These are phyloP conservation scores for Quercus suber DNA, from an alignment of 306 rosid genomes.

Conservation along the genomic window DNA sequence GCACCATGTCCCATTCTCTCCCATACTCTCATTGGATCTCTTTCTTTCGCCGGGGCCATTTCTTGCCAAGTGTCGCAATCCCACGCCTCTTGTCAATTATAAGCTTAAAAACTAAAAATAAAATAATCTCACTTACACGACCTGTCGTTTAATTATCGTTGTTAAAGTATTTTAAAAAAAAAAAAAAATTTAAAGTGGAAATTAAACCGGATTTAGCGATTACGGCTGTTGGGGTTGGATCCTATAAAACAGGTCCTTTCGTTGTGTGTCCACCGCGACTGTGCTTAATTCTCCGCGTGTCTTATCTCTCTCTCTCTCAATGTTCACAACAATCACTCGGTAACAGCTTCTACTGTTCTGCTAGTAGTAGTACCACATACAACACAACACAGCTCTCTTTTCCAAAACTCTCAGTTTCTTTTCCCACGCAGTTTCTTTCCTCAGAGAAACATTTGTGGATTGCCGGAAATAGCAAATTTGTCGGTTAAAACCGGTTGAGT, in stretches of 20 bases:
- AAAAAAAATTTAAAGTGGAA: not conserved
- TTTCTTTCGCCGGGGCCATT: not conserved
- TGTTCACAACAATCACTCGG: not conserved
- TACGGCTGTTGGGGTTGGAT: slow-evolving; percentile 35
- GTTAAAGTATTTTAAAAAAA: not conserved
- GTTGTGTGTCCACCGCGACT: slow-evolving; percentile 11
- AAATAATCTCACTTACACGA: not conserved
- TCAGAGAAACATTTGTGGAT: not conserved
- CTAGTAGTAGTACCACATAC: too few species aligned
- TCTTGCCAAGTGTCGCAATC: slow-evolving; percentile 5
- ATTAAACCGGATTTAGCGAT: slow-evolving; percentile 31
- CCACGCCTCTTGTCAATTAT: slow-evolving; percentile 28
- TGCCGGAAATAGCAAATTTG: not conserved
- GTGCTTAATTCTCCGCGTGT: slow-evolving; percentile 13
- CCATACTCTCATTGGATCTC: slow-evolving; percentile 18
- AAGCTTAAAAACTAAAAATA: too few species aligned
- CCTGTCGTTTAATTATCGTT: not conserved
- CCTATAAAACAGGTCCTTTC: slow-evolving; percentile 57
- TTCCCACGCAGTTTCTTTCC: not conserved
- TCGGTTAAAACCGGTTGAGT: not conserved
- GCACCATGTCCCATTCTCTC: slow-evolving; percentile 15
- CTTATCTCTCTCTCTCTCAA: not conserved
- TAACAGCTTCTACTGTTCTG: too few species aligned
- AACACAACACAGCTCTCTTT: not conserved
- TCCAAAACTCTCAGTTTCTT: not conserved